Conservation (phyloP, 345 rosid species). For the Arabis alpina region DNA sequence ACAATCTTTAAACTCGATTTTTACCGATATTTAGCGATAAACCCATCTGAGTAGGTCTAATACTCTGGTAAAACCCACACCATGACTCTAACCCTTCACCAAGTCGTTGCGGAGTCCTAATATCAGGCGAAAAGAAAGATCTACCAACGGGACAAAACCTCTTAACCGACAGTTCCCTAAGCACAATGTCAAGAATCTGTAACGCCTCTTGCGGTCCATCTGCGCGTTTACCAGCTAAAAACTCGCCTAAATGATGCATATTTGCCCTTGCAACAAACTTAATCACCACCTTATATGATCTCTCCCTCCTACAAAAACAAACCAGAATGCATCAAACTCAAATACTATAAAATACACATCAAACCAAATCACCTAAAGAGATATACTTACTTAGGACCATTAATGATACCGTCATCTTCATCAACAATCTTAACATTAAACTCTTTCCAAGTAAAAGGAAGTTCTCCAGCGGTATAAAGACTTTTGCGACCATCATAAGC, state of each 20-base stretch:
- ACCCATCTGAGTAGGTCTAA: conserved; percentile 99
- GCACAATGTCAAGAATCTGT: conserved; percentile 86
- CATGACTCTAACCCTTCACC: conserved; percentile 99
- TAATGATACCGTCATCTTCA: conserved; percentile 71
- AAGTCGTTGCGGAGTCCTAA: conserved; percentile 73
- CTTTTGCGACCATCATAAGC: conserved; percentile 99
- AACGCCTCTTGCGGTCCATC: conserved; percentile 94
- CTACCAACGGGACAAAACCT: conserved; percentile 88
- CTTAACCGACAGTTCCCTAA: conserved; percentile 84
- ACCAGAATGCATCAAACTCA: background rate
- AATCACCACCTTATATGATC: conserved; percentile 80
- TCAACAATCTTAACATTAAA: conserved; percentile 77
- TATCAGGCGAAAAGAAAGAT: conserved; percentile 90
- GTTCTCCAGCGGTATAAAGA: conserved; percentile 95
- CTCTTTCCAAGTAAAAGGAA: conserved; percentile 90
- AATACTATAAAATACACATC: background rate
- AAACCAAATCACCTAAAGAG: background rate
- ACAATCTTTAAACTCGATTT: background rate
- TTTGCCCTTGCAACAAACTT: conserved; percentile 85
- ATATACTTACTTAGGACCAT: conserved; percentile 76
- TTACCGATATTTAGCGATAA: conserved; percentile 91
- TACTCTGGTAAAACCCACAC: conserved; percentile 98
- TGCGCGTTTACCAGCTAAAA: conserved; percentile 86
- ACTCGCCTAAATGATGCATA: conserved; percentile 87
- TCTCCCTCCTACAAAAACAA: conserved; percentile 62